phyloP scores from a whole-genome alignment of 2,329 filamentous ascomycete genomes.

The Teratosphaeriaceae sp. region DNA sequence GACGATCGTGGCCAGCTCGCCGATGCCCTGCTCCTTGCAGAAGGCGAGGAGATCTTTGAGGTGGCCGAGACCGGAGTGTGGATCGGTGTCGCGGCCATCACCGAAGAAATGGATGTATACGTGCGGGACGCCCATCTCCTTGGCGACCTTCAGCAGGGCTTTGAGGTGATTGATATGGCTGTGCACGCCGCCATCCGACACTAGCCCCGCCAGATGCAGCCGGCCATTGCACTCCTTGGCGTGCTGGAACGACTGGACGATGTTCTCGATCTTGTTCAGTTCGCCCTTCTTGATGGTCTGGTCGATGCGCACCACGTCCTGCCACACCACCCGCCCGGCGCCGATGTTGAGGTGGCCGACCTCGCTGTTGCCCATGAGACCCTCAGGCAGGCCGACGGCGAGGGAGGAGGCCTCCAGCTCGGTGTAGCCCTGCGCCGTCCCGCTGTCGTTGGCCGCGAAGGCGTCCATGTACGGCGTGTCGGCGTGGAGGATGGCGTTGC shows the following conservation, averaged over 20 bases:
- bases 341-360: conserved; percentile 99
- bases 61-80: conserved; percentile 84
- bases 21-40: conserved; percentile 75
- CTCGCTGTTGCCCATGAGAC: conserved; percentile 98
- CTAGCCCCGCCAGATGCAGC: conserved; percentile 83
- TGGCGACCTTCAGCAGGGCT: conserved; percentile 80
- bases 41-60: conserved; percentile 79
- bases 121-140: conserved; percentile 77
- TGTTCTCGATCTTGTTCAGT: conserved; percentile 66
- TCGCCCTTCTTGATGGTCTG: conserved; percentile 81
- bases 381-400: conserved; percentile 91
- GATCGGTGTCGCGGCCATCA: conserved; percentile 95
- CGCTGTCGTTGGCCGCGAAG: conserved; percentile 60
- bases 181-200: conserved; percentile 94
- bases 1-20: conserved; percentile 86
- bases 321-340: conserved; percentile 95
- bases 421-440: conserved; percentile 75
- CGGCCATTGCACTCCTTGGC: conserved; percentile 86
- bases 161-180: conserved; percentile 92
- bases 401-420: conserved; percentile 94
- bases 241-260: conserved; percentile 68
- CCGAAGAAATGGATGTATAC: conserved; percentile 99
- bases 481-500: conserved; percentile 91
- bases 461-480: conserved; percentile 93
- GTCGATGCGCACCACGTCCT: conserved; percentile 86